Base-by-base conservation (phyloP, 139 green algal species). In the Tetradesmus lagerheimii region DNA sequence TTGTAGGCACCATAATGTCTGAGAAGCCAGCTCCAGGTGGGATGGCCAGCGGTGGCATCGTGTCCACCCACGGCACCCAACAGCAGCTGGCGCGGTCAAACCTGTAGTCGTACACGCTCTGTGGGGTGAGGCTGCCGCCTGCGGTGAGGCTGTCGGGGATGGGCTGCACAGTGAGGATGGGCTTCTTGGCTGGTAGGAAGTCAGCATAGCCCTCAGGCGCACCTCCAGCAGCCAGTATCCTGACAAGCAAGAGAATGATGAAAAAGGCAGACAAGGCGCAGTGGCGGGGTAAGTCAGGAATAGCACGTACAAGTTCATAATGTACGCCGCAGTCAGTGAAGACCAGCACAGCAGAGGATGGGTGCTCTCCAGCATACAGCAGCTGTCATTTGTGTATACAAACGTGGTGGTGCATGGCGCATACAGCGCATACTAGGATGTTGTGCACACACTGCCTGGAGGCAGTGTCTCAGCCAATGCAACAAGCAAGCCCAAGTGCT, bases 1-100 rank as follows among this genome's bases (percentile, higher is more conserved):
- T 93, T 38, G 95, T 97, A 41, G 95, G 95, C 35, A 97, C 92
- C 91, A 96, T 97, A 83, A 97, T 96, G 85, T 96, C 93, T 14
- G 90, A 92, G 80, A 96, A 96, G 75, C 92, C 75, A 0, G 92
- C 81, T 41, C 89, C 92, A n/a, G 62, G 25, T 3, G 93, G 92
- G 31, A 97, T 96, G 12, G 89, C 37, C 27, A 94, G 80, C 41
- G 86, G 67, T 1, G 90, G 81, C 39, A 96, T 91, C 4, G 92
- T 93, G 64, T 92, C 89, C 16, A 84, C 90, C 95, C 95, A 97
- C 12, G 80, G 82, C 77, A 92, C 79, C 94, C 95, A 97, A 0
- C 41, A 47, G 45, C 91, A 83, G 35, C 74, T 35, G 27, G 39
- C 14, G 38, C 92, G 92, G 88, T 94, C 88, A 76, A 96, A 94